These are phyloP conservation scores for Colletotrichum truncatum DNA, from an alignment of 2,329 filamentous ascomycete species.

Conservation along the genomic window DNA sequence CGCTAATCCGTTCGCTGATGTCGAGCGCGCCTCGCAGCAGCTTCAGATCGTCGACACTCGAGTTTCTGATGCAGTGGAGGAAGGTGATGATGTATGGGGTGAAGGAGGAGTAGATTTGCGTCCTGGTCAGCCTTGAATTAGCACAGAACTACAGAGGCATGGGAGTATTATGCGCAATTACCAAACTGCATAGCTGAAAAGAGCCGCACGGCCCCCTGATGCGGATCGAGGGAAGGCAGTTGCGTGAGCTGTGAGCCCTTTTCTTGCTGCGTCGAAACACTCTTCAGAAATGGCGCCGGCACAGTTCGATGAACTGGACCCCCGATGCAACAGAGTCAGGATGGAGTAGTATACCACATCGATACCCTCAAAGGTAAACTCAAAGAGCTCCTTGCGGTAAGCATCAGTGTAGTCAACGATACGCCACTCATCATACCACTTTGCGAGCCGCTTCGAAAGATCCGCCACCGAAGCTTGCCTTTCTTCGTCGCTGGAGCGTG, in stretches of 20 bases:
- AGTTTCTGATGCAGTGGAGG: conserved; percentile 31
- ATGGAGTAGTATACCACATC: conserved; percentile 34
- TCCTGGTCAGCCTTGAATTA: conserved; percentile 19
- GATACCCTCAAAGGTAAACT: conserved; percentile 27
- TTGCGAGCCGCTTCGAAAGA: conserved; percentile 18
- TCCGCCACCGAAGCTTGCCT: not conserved
- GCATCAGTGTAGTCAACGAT: conserved; percentile 26
- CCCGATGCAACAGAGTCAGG: conserved; percentile 31
- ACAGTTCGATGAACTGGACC: conserved; percentile 24
- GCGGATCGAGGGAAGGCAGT: conserved; percentile 25
- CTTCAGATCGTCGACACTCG: conserved; percentile 20
- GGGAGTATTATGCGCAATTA: conserved; percentile 6
- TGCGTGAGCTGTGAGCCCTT: conserved; percentile 30
- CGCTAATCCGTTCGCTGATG: conserved; percentile 10
- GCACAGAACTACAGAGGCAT: not conserved
- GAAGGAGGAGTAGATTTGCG: conserved; percentile 34
- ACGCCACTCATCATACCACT: conserved; percentile 30
- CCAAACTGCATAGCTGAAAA: conserved; percentile 34
- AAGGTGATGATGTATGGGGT: conserved; percentile 34
- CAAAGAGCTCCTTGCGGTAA: conserved; percentile 27
- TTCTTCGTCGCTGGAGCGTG: not conserved
- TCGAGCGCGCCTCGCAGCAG: conserved; percentile 3
- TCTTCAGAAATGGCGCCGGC: conserved; percentile 26
- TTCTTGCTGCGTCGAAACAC: conserved; percentile 31
- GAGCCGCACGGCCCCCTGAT: conserved; percentile 17